Percentiles rank a stretch among this genome's conserved stretches.
Evolutionary conservation across 1,284 basidiomycete species (phyloP).

Genomic region (Puccinia polysora): DNA sequence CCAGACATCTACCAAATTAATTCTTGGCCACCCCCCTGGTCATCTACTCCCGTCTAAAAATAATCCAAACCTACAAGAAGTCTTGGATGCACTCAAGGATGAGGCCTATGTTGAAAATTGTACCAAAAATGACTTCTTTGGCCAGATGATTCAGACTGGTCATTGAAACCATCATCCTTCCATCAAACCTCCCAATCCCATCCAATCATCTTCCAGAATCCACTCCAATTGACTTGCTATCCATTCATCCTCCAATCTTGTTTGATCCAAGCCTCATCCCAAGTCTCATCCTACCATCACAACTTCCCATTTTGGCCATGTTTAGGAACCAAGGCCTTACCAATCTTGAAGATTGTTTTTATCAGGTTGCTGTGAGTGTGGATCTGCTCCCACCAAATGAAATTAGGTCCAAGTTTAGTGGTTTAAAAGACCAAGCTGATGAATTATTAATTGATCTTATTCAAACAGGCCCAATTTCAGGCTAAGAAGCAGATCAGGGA

Average conservation of each 20-base stretch:
- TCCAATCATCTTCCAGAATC: conserved; percentile 43
- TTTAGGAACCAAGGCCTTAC: too few relatives aligned
- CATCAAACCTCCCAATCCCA: too few relatives aligned
- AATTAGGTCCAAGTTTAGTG: not conserved
- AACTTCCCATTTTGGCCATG: conserved; percentile 89
- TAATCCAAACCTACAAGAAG: too few relatives aligned
- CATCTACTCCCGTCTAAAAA: too few relatives aligned
- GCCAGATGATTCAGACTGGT: conserved; percentile 62
- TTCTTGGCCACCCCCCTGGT: too few relatives aligned
- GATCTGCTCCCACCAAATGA: not conserved
- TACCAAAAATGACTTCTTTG: too few relatives aligned
- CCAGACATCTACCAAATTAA: too few relatives aligned
- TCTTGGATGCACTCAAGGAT: too few relatives aligned
- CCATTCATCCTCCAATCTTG: conserved; percentile 58
- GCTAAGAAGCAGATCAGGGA: not conserved
- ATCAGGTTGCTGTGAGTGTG: conserved; percentile 66
- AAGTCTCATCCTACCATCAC: too few relatives aligned
- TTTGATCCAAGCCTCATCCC: too few relatives aligned
- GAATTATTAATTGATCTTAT: not conserved
- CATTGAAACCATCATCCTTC: too few relatives aligned
- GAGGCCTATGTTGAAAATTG: too few relatives aligned
- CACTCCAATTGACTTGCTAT: conserved; percentile 55
- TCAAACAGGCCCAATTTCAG: not conserved
- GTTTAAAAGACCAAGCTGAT: not conserved
- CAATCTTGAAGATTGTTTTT: conserved; percentile 91